Evolutionary conservation across 202 grass and related monocot genomes (phyloP).

Genomic region (Musa balbisiana): DNA sequence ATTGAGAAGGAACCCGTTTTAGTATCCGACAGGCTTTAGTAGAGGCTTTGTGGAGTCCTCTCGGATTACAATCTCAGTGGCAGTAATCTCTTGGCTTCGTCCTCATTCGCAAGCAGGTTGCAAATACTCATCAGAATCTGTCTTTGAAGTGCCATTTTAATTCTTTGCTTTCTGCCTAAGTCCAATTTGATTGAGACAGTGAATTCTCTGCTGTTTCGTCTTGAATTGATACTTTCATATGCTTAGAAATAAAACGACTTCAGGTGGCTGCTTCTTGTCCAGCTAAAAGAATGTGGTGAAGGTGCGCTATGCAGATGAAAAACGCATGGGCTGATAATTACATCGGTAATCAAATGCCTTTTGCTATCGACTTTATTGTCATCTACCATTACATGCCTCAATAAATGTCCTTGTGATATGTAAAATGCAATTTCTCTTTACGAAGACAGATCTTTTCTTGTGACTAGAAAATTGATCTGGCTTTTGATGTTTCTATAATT

Average conservation of each 20-base stretch:
- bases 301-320: conserved; percentile 20
- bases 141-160: neutral
- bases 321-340: no score
- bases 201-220: neutral
- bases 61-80: conserved; percentile 27
- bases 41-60: conserved; percentile 42
- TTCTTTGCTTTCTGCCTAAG: neutral
- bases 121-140: neutral
- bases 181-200: neutral
- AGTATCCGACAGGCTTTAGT: conserved; percentile 54
- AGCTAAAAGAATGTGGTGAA: conserved; percentile 44
- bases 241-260: conserved; percentile 10
- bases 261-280: conserved; percentile 59
- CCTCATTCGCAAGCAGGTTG: conserved; percentile 57
- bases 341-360: no score
- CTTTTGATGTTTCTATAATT: no score
- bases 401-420: no score
- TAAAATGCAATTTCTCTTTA: no score
- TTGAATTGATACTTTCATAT: neutral
- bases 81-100: conserved; percentile 46
- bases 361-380: neutral
- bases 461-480: no score
- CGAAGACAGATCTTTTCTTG: no score
- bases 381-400: neutral
- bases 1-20: neutral